These are phyloP conservation scores for Entrophospora sp. DNA, from an alignment of 192 early-diverging fungal species.

Conservation along the genomic window DNA sequence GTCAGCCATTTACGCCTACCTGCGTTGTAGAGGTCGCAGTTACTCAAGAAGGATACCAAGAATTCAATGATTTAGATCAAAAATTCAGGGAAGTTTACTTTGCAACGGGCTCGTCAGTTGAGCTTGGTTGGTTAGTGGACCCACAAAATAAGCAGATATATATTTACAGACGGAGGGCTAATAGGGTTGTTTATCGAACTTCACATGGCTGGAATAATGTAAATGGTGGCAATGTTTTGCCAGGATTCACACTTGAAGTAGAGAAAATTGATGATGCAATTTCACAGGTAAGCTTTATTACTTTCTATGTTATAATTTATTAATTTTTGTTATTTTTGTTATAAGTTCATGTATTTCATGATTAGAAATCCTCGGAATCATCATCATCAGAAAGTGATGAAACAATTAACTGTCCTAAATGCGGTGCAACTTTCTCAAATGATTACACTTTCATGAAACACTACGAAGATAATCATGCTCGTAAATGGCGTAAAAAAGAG, in stretches of 20 bases:
- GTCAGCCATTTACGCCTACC: neutral
- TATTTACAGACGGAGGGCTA: neutral
- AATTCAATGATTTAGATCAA: conserved; percentile 7
- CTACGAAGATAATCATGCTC: conserved; percentile 8
- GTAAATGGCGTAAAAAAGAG: neutral
- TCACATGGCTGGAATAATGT: neutral
- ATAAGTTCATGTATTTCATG: conserved; percentile 3
- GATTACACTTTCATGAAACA: conserved; percentile 19
- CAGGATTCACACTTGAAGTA: conserved; percentile 9
- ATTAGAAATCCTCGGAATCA: conserved; percentile 9
- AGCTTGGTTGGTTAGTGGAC: conserved; percentile 15
- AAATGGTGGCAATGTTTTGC: conserved; percentile 10
- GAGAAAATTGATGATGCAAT: conserved; percentile 1
- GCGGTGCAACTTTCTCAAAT: conserved; percentile 3
- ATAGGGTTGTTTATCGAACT: neutral
- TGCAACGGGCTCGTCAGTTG: conserved; percentile 8
- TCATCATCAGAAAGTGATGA: neutral
- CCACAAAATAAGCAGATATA: neutral
- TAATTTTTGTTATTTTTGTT: neutral
- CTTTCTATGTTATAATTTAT: conserved; percentile 1
- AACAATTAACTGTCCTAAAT: conserved; percentile 13
- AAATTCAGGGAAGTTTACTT: conserved; percentile 15
- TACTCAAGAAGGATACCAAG: neutral
- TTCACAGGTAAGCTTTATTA: conserved; percentile 11
- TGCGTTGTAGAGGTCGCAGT: conserved; percentile 13